Conservation (phyloP, 176 grass and related monocot genomes). For the Phragmites australis region DNA sequence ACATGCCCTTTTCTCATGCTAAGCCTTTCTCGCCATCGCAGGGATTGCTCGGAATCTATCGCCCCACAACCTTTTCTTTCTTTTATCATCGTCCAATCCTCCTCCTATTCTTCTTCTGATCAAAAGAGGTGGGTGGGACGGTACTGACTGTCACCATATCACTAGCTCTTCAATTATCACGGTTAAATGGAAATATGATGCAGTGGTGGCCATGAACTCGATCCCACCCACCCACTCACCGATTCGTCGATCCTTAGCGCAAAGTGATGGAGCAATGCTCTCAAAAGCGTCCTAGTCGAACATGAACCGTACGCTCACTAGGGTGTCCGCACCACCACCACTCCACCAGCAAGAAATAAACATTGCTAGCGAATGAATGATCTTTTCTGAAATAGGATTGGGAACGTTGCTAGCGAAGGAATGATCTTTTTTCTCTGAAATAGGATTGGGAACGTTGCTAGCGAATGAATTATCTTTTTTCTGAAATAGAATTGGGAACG, state of each 20-base stretch:
- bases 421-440: neutral
- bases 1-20: neutral
- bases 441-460: neutral
- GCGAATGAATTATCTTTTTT: neutral
- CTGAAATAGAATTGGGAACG: neutral
- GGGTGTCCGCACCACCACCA: neutral
- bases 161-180: neutral
- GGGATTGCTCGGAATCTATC: conserved; percentile 29
- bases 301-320: neutral
- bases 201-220: conserved; percentile 18
- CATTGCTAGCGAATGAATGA: neutral
- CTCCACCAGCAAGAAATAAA: neutral
- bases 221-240: conserved; percentile 37
- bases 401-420: neutral
- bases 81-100: neutral
- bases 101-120: neutral
- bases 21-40: neutral
- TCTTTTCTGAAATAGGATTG: neutral
- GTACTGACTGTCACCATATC: conserved; percentile 25
- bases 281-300: conserved; percentile 4
- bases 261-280: neutral
- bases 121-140: conserved; percentile 37
- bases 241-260: neutral
- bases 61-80: neutral
- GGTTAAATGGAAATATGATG: neutral